phyloP scores from a whole-genome alignment of 202 grass and related monocot genomes.

The Panicum virgatum region DNA sequence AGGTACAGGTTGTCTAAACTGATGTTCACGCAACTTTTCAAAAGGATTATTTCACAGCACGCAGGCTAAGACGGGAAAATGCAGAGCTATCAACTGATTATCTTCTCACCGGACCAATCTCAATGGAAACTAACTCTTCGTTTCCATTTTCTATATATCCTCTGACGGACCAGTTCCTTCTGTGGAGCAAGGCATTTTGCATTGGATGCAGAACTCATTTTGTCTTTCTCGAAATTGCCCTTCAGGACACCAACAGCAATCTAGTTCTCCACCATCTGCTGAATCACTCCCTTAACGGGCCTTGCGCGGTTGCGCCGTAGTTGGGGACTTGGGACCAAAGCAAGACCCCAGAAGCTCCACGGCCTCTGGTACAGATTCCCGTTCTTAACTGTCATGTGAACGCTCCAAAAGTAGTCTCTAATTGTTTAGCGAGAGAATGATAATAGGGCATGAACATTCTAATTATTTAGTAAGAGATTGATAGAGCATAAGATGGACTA shows the following conservation, averaged over 20 bases:
- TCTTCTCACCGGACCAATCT: neutral
- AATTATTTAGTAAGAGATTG: too few species aligned
- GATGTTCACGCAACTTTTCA: too few species aligned
- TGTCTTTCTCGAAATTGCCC: slow-evolving; percentile 78
- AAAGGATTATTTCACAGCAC: too few species aligned
- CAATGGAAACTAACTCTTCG: too few species aligned
- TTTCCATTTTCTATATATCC: slow-evolving; percentile 31
- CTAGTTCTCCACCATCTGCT: slow-evolving; percentile 95
- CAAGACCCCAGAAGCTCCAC: slow-evolving; percentile 61
- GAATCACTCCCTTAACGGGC: slow-evolving; percentile 91
- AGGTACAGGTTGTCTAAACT: neutral
- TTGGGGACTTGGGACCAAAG: too few species aligned
- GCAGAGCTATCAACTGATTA: neutral
- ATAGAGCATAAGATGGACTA: neutral
- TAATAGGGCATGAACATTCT: too few species aligned
- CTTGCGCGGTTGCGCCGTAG: slow-evolving; percentile 75
- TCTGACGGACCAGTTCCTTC: slow-evolving; percentile 61
- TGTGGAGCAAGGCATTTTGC: slow-evolving; percentile 54
- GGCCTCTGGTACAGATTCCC: slow-evolving; percentile 22
- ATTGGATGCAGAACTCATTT: slow-evolving; percentile 20
- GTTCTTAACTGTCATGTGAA: too few species aligned
- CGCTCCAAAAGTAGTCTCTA: too few species aligned
- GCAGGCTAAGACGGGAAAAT: neutral
- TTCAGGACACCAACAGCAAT: slow-evolving; percentile 63
- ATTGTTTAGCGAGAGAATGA: too few species aligned